Evolutionary conservation across 192 early-diverging fungal genomes (phyloP).

Genomic region (Backusella liffmaniae): DNA sequence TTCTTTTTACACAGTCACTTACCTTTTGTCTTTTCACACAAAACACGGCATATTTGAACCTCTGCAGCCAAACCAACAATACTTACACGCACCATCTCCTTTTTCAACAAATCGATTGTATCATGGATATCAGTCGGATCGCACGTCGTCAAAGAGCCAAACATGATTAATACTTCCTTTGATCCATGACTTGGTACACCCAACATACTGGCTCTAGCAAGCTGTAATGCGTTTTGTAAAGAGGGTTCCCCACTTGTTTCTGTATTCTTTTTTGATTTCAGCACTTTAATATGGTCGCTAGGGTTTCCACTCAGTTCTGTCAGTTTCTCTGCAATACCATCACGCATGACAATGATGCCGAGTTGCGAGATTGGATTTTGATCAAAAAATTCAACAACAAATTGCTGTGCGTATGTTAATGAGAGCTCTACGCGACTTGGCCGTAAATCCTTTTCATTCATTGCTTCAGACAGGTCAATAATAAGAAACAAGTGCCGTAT

Average conservation of each 20-base stretch:
- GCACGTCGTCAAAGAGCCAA: slow-evolving; percentile 87
- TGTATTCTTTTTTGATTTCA: slow-evolving; percentile 62
- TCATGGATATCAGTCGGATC: slow-evolving; percentile 91
- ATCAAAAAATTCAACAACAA: slow-evolving; percentile 89
- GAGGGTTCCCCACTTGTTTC: slow-evolving; percentile 86
- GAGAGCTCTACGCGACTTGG: slow-evolving; percentile 81
- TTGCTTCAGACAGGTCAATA: slow-evolving; percentile 79
- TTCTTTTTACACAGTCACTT: neutral
- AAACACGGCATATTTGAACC: slow-evolving; percentile 74
- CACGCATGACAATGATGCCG: slow-evolving; percentile 77
- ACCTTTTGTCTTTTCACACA: slow-evolving; percentile 79
- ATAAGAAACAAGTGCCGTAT: slow-evolving; percentile 82
- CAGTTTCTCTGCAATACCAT: slow-evolving; percentile 83
- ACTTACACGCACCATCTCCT: slow-evolving; percentile 76
- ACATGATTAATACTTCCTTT: slow-evolving; percentile 84
- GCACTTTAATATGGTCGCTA: slow-evolving; percentile 71
- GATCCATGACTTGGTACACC: slow-evolving; percentile 90
- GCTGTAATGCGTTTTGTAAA: slow-evolving; percentile 88
- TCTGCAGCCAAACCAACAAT: slow-evolving; percentile 91
- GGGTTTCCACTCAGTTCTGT: slow-evolving; percentile 87
- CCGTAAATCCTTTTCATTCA: slow-evolving; percentile 83
- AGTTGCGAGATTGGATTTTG: slow-evolving; percentile 94
- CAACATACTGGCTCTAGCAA: slow-evolving; percentile 72
- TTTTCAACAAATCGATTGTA: slow-evolving; percentile 67
- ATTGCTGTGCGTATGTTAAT: slow-evolving; percentile 62